Conservation (phyloP, 148 eudicot genomes). For the Bassia scoparia region DNA sequence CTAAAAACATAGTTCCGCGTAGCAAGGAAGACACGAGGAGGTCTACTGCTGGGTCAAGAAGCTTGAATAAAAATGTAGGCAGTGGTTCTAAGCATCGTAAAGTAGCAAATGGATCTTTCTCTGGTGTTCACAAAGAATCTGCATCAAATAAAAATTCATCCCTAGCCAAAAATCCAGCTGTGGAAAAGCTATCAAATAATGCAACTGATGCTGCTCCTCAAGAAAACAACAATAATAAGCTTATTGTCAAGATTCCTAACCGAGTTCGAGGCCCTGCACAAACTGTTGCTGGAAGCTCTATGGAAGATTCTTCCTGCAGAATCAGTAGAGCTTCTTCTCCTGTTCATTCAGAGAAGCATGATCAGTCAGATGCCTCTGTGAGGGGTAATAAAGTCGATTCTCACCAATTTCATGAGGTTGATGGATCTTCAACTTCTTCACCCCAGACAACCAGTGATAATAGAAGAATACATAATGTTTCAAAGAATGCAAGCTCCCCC, state of each 20-base stretch:
- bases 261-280: constrained; percentile 60
- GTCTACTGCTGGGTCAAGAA: constrained; percentile 47
- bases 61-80: constrained; percentile 40
- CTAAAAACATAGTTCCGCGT: constrained; percentile 33
- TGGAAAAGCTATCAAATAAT: constrained; percentile 43
- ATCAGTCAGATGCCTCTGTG: constrained; percentile 39
- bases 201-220: constrained; percentile 37
- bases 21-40: constrained; percentile 60
- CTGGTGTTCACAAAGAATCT: constrained; percentile 37
- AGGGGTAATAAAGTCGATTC: constrained; percentile 32
- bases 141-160: constrained; percentile 30
- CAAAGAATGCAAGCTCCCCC: constrained; percentile 26
- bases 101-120: constrained; percentile 41
- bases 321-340: constrained; percentile 62
- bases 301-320: constrained; percentile 46
- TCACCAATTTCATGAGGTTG: constrained; percentile 34
- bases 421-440: constrained; percentile 30
- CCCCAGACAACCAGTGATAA: constrained; percentile 25
- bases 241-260: constrained; percentile 75
- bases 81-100: constrained; percentile 53
- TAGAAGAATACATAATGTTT: constrained; percentile 29
- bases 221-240: constrained; percentile 50
- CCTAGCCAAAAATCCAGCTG: constrained; percentile 28
- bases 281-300: constrained; percentile 36
- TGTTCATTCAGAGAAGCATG: constrained; percentile 44